phyloP scores from a whole-genome alignment of 2,329 filamentous ascomycete genomes.

The Truncatella angustata region DNA sequence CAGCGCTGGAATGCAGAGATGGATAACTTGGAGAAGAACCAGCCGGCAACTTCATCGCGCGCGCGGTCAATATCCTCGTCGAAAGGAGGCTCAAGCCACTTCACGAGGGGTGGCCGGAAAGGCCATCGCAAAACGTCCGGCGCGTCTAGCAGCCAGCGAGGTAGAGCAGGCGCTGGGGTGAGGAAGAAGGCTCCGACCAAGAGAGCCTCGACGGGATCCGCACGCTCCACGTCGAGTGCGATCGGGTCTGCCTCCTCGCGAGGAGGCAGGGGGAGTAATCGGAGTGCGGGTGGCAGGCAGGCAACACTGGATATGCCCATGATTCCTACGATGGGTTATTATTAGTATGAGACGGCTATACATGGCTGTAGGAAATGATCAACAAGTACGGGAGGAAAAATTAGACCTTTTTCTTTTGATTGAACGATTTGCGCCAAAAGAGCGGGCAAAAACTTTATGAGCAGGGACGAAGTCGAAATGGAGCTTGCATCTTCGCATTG shows the following conservation, averaged over 20 bases:
- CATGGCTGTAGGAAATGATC: no score
- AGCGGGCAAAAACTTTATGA: neutral
- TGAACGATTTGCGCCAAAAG: neutral
- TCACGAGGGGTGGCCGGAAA: slow-evolving; percentile 2
- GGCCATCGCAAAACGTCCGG: slow-evolving; percentile 7
- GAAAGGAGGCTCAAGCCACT: slow-evolving; percentile 7
- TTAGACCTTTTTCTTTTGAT: no score
- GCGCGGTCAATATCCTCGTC: neutral
- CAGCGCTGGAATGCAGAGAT: slow-evolving; percentile 28
- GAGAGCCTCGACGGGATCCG: slow-evolving; percentile 5
- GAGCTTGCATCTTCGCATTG: slow-evolving; percentile 3
- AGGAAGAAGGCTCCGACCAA: slow-evolving; percentile 10
- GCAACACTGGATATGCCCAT: neutral
- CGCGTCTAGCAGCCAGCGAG: slow-evolving; percentile 2
- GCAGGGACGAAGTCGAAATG: neutral
- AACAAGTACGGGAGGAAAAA: no score
- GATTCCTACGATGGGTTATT: neutral
- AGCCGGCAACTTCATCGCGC: slow-evolving; percentile 6
- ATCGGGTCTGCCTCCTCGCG: slow-evolving; percentile 2
- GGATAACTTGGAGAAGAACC: slow-evolving; percentile 17
- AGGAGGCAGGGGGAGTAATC: slow-evolving; percentile 6
- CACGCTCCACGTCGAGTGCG: slow-evolving; percentile 1
- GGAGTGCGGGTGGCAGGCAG: slow-evolving; percentile 4
- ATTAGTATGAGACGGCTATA: neutral
- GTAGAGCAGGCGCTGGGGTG: neutral